A percentile compares a stretch with the other conserved stretches of the same genome.
Evolutionary conservation across 2,329 filamentous ascomycete genomes (phyloP).

Genomic region (Aaosphaeria pasadenensis): DNA sequence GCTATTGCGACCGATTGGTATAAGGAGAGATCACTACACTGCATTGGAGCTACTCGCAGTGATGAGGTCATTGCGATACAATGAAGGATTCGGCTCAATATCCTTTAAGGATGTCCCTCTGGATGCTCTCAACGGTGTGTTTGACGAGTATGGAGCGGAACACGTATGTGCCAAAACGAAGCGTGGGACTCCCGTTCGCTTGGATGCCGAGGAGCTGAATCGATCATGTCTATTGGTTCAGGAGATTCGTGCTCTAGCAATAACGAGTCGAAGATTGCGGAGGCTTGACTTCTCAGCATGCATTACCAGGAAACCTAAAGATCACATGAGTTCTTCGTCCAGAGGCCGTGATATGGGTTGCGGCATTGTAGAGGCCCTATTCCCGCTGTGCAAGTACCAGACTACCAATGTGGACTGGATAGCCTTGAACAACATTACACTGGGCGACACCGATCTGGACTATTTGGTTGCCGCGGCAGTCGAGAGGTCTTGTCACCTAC

Average conservation of each 20-base stretch:
- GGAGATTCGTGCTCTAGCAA: slow-evolving; percentile 64
- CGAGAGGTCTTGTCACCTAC: slow-evolving; percentile 61
- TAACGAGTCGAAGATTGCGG: slow-evolving; percentile 62
- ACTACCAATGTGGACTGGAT: slow-evolving; percentile 71
- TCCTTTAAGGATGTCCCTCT: slow-evolving; percentile 65
- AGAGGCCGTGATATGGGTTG: slow-evolving; percentile 61
- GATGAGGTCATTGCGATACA: slow-evolving; percentile 67
- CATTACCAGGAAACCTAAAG: slow-evolving; percentile 53
- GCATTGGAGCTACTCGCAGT: slow-evolving; percentile 65
- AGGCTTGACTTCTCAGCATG: slow-evolving; percentile 65
- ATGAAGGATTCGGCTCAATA: slow-evolving; percentile 65
- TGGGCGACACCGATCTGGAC: slow-evolving; percentile 70
- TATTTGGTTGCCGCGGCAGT: slow-evolving; percentile 66
- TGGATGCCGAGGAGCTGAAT: slow-evolving; percentile 53
- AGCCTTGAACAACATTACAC: slow-evolving; percentile 63
- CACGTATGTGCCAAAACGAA: slow-evolving; percentile 60
- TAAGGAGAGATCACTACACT: slow-evolving; percentile 54
- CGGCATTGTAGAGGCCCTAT: slow-evolving; percentile 67
- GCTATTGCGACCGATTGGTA: slow-evolving; percentile 56
- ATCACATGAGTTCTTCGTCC: slow-evolving; percentile 37
- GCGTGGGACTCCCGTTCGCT: slow-evolving; percentile 52
- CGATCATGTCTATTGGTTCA: slow-evolving; percentile 62
- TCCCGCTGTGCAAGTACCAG: slow-evolving; percentile 64
- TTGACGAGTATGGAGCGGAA: slow-evolving; percentile 60
- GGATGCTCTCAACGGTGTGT: slow-evolving; percentile 61